Base-by-base conservation (phyloP, 345 rosid genomes). In the Brassica cretica region DNA sequence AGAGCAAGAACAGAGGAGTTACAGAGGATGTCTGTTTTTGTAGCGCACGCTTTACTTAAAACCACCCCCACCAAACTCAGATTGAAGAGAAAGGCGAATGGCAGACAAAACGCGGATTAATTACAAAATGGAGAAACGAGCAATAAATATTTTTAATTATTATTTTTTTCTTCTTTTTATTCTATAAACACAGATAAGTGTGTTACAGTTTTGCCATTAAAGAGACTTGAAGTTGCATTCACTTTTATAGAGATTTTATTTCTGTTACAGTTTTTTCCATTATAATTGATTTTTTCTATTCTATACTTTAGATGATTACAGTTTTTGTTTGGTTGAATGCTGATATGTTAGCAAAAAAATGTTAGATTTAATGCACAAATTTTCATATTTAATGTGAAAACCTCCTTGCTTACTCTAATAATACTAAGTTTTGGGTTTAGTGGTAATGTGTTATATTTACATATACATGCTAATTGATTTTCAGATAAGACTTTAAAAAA, bases 11-110 rank as follows among this genome's bases (percentile, higher is more conserved):
- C 85, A 72, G 74, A 76, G 84, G 78, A 73, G 77, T 46, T 64
- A 76, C 90, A 87, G 92, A 88, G 91, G 80, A 76, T 80, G 93
- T 90, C 89, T 83, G 84, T 78, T 73, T 78, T 63, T 32, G 15
- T 78, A 68, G 51, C 27, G 70, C 78, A 79, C 82, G 82, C 78
- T 73, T 78, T 25, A 73, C 69, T 78, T 78, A 56, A 78, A 78
- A 56, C n/a, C 74, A 35, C 64, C 32, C 71, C 24, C 68, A 78
- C 81, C 81, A 72, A 66, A 78, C 76, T 60, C 81, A 58, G 67
- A 66, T 58, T 78, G 76, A 66, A 78, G 76, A 70, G 80, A 78
- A 64, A 72, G 67, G 67, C 41, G 37, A 21, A 30, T 27, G 68
- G 73, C 72, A 66, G 73, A 39, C 64, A 73, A 78, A 72, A 55